A percentile compares a stretch with the other conserved stretches of the same genome.
Conservation (phyloP, 2,329 filamentous ascomycete genomes). For the Diaporthe sp. region DNA sequence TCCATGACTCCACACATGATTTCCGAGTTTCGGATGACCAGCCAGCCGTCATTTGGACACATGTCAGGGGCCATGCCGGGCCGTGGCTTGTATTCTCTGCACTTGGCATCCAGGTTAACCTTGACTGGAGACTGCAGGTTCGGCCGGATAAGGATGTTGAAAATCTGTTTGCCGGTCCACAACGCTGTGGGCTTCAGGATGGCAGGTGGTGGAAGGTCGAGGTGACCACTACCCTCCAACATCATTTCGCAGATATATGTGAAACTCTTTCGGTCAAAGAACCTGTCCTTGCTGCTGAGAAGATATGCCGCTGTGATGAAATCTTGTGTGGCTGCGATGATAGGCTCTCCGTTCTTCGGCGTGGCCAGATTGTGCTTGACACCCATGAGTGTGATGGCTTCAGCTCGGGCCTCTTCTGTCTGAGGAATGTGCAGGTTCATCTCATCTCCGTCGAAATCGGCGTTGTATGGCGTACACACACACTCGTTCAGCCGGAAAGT, state of each 20-base stretch:
- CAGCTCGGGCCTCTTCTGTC: constrained; percentile 94
- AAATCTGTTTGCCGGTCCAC: constrained; percentile 98
- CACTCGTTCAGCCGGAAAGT: constrained; percentile 98
- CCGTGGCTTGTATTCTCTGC: constrained; percentile 81
- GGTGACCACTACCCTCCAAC: constrained; percentile 82
- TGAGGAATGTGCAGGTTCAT: constrained; percentile 99
- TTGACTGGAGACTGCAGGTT: constrained; percentile 86
- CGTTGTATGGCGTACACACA: constrained; percentile 98
- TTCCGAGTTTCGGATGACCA: constrained; percentile 95
- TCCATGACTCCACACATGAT: constrained; percentile 99
- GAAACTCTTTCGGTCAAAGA: constrained; percentile 91
- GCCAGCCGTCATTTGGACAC: constrained; percentile 89
- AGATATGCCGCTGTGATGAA: constrained; percentile 97
- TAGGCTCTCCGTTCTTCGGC: constrained; percentile 96
- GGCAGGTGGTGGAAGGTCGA: constrained; percentile 89
- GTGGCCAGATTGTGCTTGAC: constrained; percentile 97
- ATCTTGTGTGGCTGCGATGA: constrained; percentile 99
- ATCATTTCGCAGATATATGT: constrained; percentile 94
- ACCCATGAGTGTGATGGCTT: constrained; percentile 97
- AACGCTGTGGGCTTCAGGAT: constrained; percentile 87
- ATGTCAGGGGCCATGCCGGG: constrained; percentile 75
- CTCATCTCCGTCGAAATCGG: constrained; percentile 98
- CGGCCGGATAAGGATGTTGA: constrained; percentile 90
- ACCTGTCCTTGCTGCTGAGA: constrained; percentile 91
- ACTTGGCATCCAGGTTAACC: constrained; percentile 94